These are phyloP conservation scores for Eutrema japonicum DNA, from an alignment of 345 rosid genomes.

Conservation along the genomic window DNA sequence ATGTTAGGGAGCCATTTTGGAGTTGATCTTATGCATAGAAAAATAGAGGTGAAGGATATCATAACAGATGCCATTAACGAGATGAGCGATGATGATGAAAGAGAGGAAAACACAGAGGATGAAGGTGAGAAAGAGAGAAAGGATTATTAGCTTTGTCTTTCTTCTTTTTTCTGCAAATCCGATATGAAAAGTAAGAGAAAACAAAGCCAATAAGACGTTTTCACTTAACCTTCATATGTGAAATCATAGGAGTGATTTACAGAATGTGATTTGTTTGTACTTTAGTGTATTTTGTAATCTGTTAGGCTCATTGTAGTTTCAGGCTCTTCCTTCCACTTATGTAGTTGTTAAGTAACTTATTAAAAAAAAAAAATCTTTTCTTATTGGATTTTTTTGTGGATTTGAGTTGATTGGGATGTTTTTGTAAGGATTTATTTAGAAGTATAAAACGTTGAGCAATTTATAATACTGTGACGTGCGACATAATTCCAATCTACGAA, in stretches of 20 bases:
- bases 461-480: too few relatives aligned
- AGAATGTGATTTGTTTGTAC: slow-evolving; percentile 22
- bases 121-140: slow-evolving; percentile 43
- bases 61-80: slow-evolving; percentile 83
- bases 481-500: too few relatives aligned
- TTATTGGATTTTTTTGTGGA: slow-evolving; percentile 4
- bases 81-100: slow-evolving; percentile 85
- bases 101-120: slow-evolving; percentile 59
- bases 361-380: too few relatives aligned
- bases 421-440: not conserved
- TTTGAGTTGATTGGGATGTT: slow-evolving; percentile 23
- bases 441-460: too few relatives aligned
- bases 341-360: slow-evolving; percentile 26
- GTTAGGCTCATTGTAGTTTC: slow-evolving; percentile 33
- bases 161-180: slow-evolving; percentile 1
- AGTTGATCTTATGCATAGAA: slow-evolving; percentile 80
- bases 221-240: slow-evolving; percentile 2
- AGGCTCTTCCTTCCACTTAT: slow-evolving; percentile 16
- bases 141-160: slow-evolving; percentile 17
- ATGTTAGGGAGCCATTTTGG: slow-evolving; percentile 74
- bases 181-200: slow-evolving; percentile 11
- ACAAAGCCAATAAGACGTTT: not conserved
- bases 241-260: slow-evolving; percentile 19
- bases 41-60: slow-evolving; percentile 88
- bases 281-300: slow-evolving; percentile 28